Evolutionary conservation across 192 early-diverging fungal genomes (phyloP).

Genomic region (Backusella parvicylindrica): DNA sequence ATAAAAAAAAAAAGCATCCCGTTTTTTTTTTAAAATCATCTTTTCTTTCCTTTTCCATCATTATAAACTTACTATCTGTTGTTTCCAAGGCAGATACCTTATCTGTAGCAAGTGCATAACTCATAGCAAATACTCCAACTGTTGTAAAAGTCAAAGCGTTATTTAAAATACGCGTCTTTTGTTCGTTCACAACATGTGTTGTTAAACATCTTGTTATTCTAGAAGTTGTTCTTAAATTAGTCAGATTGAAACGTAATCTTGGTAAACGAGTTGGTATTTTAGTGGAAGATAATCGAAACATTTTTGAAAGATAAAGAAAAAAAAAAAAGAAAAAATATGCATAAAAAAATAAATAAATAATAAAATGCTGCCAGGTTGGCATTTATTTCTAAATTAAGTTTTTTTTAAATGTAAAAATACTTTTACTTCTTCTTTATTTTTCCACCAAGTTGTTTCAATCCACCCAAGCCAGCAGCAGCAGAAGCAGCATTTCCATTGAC

Average conservation of each 20-base stretch:
- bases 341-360: not conserved
- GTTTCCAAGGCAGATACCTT: not conserved
- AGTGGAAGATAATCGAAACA: not conserved
- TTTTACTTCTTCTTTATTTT: not conserved
- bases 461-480: not conserved
- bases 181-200: not conserved
- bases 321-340: not conserved
- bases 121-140: not conserved
- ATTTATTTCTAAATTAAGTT: not conserved
- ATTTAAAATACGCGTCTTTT: not conserved
- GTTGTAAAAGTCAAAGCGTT: not conserved
- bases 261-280: not conserved
- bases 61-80: not conserved
- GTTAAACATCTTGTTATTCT: not conserved
- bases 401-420: not conserved
- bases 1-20: not conserved
- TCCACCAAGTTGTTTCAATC: not conserved
- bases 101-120: not conserved
- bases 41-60: not conserved
- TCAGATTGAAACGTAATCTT: not conserved
- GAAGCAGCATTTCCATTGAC: conserved; percentile 8
- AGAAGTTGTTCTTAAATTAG: not conserved
- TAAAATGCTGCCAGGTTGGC: not conserved
- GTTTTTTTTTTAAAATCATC: not conserved
- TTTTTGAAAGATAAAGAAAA: not conserved